Evolutionary conservation across 345 rosid genomes (phyloP), one percentile per base, ranked within the genome.

Genomic region (Excoecaria cochinchinensis): DNA sequence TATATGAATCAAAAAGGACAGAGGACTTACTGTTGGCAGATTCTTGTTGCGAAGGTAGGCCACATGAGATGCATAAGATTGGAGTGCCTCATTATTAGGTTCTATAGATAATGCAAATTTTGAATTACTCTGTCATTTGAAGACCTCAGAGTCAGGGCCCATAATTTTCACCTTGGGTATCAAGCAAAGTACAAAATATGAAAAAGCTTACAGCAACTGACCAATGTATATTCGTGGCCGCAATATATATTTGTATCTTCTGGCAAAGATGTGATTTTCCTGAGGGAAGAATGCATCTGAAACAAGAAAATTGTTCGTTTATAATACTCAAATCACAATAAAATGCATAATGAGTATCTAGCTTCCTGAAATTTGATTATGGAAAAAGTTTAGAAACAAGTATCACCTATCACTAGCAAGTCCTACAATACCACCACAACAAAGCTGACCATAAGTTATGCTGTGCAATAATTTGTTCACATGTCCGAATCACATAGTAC

Each of bases 201-300:
- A 22, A 17, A 71, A n/a, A 36, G 48, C 51, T 31, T 10, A 31
- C 31, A 52, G 69, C 5, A 76, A 84, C 97, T 76, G 73, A 95
- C 99, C 92, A 92, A 85, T 48, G 98, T 95, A 78, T 95, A 90
- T 80, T 95, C 99, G 36, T 94, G 97, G 51, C 99, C 92, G 17
- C 97, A 95, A 76, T 91, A 95, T 78, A 95, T 78, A 74, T 77
- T 81, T 65, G 98, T 95, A 74, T 93, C 91, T 65, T 90, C 98
- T 10, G 99, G 99, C 88, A 95, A 84, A 56, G 96, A 73, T 64
- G 74, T 75, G 36, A 95, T 93, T 86, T 86, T 92, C 76, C 75
- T 81, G 21, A 95, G 91, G 66, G 99, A 95, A 55, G 91, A 87
- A 74, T 78, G 78, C 98, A 95, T 95, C 99, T 95, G 97, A 25